Conservation (phyloP, 495 filamentous ascomycete genomes). For the Penicillium argentinense region DNA sequence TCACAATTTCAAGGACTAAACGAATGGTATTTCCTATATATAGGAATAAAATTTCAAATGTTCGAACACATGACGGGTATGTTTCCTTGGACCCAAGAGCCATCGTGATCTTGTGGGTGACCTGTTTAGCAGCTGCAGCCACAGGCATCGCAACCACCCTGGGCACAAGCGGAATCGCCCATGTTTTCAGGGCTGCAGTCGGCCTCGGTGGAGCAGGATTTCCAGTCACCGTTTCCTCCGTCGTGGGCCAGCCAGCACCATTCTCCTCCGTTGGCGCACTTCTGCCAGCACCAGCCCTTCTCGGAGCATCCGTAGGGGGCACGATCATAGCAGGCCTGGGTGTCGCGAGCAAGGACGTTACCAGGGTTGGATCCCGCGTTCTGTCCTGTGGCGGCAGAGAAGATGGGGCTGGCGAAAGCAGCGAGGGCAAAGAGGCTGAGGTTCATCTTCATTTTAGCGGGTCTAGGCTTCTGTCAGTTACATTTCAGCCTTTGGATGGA, state of each 20-base stretch:
- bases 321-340: background rate
- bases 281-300: background rate
- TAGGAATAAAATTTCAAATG: background rate
- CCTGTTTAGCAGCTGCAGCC: background rate
- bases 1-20: background rate
- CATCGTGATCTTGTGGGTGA: background rate
- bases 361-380: background rate
- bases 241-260: background rate
- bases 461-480: background rate
- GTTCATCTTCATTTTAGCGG: background rate
- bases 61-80: background rate
- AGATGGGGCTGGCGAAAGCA: background rate
- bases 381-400: background rate
- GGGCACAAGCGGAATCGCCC: background rate
- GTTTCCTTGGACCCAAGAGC: background rate
- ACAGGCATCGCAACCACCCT: background rate
- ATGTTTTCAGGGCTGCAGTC: background rate
- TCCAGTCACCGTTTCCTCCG: background rate
- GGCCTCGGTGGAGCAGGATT: background rate
- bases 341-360: background rate
- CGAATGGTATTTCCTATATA: background rate
- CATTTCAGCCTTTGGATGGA: background rate
- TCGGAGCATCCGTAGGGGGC: background rate
- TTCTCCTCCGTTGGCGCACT: background rate
- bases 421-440: background rate